Percentiles rank a stretch among this genome's conserved stretches.
Evolutionary conservation across 2,329 filamentous ascomycete species (phyloP).

Genomic region (Chrysosporium queenslandicum): DNA sequence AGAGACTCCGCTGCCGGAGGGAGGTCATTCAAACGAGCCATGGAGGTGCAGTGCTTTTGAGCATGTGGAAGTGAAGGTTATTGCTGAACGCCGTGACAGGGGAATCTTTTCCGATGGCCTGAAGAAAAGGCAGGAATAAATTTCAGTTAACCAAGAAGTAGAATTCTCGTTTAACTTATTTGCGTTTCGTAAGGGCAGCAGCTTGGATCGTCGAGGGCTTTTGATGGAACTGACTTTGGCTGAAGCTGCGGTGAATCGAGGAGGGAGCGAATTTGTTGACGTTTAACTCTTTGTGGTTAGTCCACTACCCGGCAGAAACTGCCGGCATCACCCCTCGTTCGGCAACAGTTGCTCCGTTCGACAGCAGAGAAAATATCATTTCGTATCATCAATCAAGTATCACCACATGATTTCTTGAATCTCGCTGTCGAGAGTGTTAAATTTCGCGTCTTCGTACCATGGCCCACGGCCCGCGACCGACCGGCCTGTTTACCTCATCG

Average conservation of each 20-base stretch:
- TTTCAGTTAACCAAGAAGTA: no score
- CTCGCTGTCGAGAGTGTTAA: background rate
- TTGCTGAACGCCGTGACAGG: background rate
- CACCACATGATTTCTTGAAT: no score
- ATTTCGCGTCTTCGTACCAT: slow-evolving; percentile 18
- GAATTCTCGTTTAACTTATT: background rate
- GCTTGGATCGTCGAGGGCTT: background rate
- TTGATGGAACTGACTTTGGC: no score
- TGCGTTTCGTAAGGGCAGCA: background rate
- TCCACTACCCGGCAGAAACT: background rate
- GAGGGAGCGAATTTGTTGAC: slow-evolving; percentile 13
- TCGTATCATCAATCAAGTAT: no score
- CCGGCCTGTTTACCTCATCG: slow-evolving; percentile 25
- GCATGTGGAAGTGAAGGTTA: background rate
- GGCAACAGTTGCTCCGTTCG: background rate
- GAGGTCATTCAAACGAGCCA: slow-evolving; percentile 43
- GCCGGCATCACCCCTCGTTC: background rate
- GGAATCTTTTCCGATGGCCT: background rate
- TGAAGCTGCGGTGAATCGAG: background rate
- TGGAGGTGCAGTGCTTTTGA: slow-evolving; percentile 17
- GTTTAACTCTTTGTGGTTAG: slow-evolving; percentile 16
- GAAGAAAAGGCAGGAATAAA: background rate
- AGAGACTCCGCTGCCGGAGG: slow-evolving; percentile 38
- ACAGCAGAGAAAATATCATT: background rate
- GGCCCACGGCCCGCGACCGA: slow-evolving; percentile 31